Percentiles rank a stretch among this genome's conserved stretches.
phyloP scores from a whole-genome alignment of 805 yeast species.

The Blastobotrys peoriensis region DNA sequence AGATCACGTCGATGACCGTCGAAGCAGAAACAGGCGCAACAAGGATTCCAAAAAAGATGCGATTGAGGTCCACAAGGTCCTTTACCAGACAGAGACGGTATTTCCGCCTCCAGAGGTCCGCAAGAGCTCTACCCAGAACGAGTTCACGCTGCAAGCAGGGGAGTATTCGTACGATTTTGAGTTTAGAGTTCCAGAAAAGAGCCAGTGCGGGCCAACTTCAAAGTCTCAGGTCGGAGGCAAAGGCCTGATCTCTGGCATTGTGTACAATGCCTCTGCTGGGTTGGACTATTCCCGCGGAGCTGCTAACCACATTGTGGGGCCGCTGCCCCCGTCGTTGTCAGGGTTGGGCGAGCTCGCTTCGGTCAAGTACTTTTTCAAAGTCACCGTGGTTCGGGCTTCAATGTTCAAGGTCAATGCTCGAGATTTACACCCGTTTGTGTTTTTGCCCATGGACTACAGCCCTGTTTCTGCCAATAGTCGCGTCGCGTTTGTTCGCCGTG shows the following conservation, averaged over 20 bases:
- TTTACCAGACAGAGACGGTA: conserved; percentile 26
- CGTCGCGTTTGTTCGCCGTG: conserved; percentile 40
- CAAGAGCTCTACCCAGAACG: conserved; percentile 12
- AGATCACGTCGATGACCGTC: conserved; percentile 16
- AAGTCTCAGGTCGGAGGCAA: background rate
- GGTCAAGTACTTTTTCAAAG: conserved; percentile 52
- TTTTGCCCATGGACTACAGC: conserved; percentile 40
- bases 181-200: conserved; percentile 30
- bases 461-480: conserved; percentile 14
- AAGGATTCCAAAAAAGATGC: conserved; percentile 14
- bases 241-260: background rate
- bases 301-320: conserved; percentile 15
- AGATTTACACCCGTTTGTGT: conserved; percentile 43
- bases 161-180: conserved; percentile 30
- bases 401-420: conserved; percentile 44
- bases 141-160: conserved; percentile 32
- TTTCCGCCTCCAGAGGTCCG: conserved; percentile 32
- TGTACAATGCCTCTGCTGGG: conserved; percentile 10
- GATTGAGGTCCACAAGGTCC: conserved; percentile 23
- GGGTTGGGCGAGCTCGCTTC: conserved; percentile 23
- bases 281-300: conserved; percentile 15
- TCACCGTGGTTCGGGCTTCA: conserved; percentile 50
- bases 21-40: conserved; percentile 19
- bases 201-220: conserved; percentile 11
- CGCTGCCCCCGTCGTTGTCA: conserved; percentile 30